These are phyloP conservation scores for Plasmopara viticola DNA, from an alignment of 352 stramenopile species.

Conservation along the genomic window DNA sequence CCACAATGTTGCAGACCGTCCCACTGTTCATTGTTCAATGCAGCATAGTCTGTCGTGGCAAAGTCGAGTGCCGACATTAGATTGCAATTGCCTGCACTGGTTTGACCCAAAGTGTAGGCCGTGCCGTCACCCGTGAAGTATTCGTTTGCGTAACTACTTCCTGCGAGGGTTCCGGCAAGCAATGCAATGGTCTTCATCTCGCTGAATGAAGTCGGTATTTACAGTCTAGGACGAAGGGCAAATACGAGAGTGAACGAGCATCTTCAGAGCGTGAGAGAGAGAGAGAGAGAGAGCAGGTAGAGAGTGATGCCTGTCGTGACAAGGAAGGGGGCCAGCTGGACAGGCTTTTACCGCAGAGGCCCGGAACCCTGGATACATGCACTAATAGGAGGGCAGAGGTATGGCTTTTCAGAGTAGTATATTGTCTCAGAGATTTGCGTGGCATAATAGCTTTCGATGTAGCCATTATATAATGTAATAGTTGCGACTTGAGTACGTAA, in stretches of 20 bases:
- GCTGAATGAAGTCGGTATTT: neutral
- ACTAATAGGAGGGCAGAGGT: too few relatives aligned
- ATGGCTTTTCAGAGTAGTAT: too few relatives aligned
- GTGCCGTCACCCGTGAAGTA: conserved; percentile 43
- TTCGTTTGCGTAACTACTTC: conserved; percentile 15
- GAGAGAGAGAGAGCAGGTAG: neutral
- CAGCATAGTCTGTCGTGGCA: conserved; percentile 51
- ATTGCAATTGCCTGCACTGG: conserved; percentile 44
- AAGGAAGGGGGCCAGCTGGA: neutral
- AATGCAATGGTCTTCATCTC: conserved; percentile 11
- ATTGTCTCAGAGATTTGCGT: too few relatives aligned
- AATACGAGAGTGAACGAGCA: neutral
- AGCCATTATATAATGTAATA: neutral
- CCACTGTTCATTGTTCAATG: conserved; percentile 67
- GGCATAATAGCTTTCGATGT: too few relatives aligned
- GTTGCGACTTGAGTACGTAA: too few relatives aligned
- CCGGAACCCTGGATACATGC: too few relatives aligned
- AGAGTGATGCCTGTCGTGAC: neutral
- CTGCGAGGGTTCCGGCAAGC: conserved; percentile 6
- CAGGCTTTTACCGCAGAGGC: neutral
- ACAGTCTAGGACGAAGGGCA: neutral
- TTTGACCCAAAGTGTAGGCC: conserved; percentile 34
- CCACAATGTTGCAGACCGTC: conserved; percentile 47
- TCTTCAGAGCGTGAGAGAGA: too few relatives aligned
- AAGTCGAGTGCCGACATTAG: conserved; percentile 32